These are phyloP conservation scores for Grigorovia yakushimaensis DNA, from an alignment of 805 yeast species.

Conservation along the genomic window DNA sequence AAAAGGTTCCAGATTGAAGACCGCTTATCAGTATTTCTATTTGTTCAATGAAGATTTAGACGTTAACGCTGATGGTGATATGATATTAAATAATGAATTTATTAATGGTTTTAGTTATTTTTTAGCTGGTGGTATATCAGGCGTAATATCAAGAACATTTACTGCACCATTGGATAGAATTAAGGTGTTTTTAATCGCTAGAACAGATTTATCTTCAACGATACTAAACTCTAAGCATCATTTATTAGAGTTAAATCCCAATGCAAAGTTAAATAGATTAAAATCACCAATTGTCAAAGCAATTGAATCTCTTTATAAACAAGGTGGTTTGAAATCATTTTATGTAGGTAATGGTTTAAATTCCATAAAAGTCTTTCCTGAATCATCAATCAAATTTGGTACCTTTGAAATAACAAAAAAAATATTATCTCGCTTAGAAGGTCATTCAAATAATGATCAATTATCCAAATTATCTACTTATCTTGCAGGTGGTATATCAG, in stretches of 20 bases:
- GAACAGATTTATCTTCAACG: constrained; percentile 71
- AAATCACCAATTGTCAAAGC: constrained; percentile 75
- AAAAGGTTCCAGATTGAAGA: constrained; percentile 63
- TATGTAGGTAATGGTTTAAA: constrained; percentile 94
- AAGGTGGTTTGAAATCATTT: constrained; percentile 81
- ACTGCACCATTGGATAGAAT: constrained; percentile 96
- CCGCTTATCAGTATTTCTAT: constrained; percentile 63
- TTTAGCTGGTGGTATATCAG: constrained; percentile 90
- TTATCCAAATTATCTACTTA: constrained; percentile 73
- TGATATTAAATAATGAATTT: constrained; percentile 69
- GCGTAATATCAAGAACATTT: constrained; percentile 90
- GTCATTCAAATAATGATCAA: constrained; percentile 57
- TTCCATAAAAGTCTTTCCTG: constrained; percentile 91
- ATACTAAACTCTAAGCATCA: constrained; percentile 47
- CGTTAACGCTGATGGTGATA: constrained; percentile 85
- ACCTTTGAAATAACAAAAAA: constrained; percentile 83
- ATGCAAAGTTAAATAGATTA: constrained; percentile 35
- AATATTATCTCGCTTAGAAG: constrained; percentile 63
- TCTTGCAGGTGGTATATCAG: constrained; percentile 92
- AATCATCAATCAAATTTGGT: constrained; percentile 95
- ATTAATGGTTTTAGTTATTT: constrained; percentile 83
- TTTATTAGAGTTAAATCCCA: constrained; percentile 34
- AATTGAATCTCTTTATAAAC: constrained; percentile 67
- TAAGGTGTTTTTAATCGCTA: constrained; percentile 86
- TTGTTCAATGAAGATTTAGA: constrained; percentile 66